These are phyloP conservation scores for Juncus inflexus DNA, from an alignment of 176 grass and related monocot genomes.

Conservation along the genomic window DNA sequence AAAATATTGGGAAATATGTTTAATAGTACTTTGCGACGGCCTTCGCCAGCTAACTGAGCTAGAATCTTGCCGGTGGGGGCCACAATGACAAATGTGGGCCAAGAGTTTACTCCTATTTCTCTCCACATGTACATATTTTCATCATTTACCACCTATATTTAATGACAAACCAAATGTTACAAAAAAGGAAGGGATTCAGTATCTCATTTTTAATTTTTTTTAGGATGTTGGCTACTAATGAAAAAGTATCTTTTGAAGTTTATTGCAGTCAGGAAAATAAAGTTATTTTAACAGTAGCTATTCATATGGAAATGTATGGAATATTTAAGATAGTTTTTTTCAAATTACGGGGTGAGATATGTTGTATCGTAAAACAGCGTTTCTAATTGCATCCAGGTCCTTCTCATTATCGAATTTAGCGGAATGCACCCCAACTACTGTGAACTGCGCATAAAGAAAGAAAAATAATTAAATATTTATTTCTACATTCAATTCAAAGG, in stretches of 20 bases:
- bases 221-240: no score
- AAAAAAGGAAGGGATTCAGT: conserved; percentile 9
- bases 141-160: conserved; percentile 88
- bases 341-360: conserved; percentile 75
- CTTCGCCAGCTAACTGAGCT: conserved; percentile 85
- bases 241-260: no score
- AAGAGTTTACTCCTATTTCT: conserved; percentile 90
- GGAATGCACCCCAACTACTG: conserved; percentile 95
- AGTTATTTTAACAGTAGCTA: no score
- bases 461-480: background rate
- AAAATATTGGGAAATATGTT: conserved; percentile 3
- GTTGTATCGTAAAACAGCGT: conserved; percentile 79
- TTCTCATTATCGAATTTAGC: conserved; percentile 99
- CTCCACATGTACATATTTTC: conserved; percentile 90
- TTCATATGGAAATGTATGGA: background rate
- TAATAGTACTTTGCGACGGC: conserved; percentile 65
- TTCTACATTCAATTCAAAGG: background rate
- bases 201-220: no score
- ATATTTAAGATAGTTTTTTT: conserved; percentile 5
- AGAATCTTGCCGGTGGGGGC: conserved; percentile 84
- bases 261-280: no score
- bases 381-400: conserved; percentile 91
- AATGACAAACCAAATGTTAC: conserved; percentile 15
- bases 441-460: conserved; percentile 58
- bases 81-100: conserved; percentile 91